These are phyloP conservation scores for Colletotrichum sp. DNA, from an alignment of 2,329 filamentous ascomycete genomes.

Conservation along the genomic window DNA sequence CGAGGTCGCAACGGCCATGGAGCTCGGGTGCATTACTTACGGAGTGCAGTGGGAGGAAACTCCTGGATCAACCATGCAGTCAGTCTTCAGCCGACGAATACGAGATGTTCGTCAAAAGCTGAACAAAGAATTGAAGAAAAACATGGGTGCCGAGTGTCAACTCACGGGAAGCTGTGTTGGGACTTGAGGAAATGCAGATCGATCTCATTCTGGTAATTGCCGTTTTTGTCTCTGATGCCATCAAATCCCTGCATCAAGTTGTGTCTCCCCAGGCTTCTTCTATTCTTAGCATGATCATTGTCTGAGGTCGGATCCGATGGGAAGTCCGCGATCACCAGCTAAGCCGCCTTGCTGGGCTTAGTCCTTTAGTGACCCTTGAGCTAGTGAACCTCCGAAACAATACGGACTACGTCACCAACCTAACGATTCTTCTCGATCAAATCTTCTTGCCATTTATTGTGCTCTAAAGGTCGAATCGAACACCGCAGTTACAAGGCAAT, in stretches of 20 bases:
- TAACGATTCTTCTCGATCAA: neutral
- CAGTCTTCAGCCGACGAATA: neutral
- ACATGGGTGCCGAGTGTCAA: neutral
- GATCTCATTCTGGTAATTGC: neutral
- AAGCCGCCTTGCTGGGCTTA: conserved; percentile 38
- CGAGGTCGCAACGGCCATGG: neutral
- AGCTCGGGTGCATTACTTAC: neutral
- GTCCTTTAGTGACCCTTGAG: conserved; percentile 52
- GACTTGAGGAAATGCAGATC: neutral
- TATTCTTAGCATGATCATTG: neutral
- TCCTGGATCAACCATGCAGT: neutral
- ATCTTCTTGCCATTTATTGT: neutral
- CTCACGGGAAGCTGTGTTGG: neutral
- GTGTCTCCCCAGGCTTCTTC: neutral
- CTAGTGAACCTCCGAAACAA: conserved; percentile 58
- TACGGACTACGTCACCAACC: conserved; percentile 55
- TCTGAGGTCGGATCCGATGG: neutral
- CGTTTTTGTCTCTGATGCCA: neutral
- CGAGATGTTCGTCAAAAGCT: neutral
- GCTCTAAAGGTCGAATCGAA: neutral
- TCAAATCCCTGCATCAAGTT: neutral
- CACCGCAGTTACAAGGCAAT: neutral
- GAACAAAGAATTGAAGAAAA: neutral
- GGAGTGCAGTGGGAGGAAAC: neutral
- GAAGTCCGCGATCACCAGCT: neutral